Evolutionary conservation across 106 monocot genomes (phyloP).

Genomic region (Dendrobium catenatum): DNA sequence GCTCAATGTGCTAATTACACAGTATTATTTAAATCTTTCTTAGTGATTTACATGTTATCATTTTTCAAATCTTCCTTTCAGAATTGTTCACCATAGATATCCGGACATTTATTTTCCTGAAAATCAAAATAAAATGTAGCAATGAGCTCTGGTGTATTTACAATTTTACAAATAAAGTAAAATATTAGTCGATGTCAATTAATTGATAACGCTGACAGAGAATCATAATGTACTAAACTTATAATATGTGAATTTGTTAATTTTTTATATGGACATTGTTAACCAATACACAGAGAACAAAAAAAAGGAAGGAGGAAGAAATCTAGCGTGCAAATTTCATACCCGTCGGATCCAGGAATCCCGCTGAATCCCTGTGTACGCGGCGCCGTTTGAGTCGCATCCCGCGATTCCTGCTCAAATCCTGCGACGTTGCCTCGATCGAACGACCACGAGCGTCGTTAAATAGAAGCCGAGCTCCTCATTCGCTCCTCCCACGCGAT

Average conservation of each 20-base stretch:
- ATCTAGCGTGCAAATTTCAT: too few species aligned
- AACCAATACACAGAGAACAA: too few species aligned
- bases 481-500: too few species aligned
- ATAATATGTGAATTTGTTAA: not conserved
- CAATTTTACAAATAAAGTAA: not conserved
- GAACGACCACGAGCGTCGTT: too few species aligned
- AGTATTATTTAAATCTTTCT: not conserved
- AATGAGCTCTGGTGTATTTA: not conserved
- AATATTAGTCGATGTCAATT: not conserved
- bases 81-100: not conserved
- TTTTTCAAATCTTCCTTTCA: not conserved
- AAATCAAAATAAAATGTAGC: not conserved
- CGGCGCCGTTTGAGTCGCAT: too few species aligned
- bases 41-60: not conserved
- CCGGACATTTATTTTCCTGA: not conserved
- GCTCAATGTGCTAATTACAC: not conserved
- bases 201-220: not conserved
- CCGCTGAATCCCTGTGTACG: too few species aligned
- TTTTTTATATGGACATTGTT: not conserved
- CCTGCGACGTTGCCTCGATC: too few species aligned
- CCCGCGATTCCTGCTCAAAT: too few species aligned
- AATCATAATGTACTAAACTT: not conserved
- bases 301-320: too few species aligned
- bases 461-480: too few species aligned
- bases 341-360: too few species aligned